phyloP scores from a whole-genome alignment of 129 eudicot genomes.

The Centaurea solstitialis region DNA sequence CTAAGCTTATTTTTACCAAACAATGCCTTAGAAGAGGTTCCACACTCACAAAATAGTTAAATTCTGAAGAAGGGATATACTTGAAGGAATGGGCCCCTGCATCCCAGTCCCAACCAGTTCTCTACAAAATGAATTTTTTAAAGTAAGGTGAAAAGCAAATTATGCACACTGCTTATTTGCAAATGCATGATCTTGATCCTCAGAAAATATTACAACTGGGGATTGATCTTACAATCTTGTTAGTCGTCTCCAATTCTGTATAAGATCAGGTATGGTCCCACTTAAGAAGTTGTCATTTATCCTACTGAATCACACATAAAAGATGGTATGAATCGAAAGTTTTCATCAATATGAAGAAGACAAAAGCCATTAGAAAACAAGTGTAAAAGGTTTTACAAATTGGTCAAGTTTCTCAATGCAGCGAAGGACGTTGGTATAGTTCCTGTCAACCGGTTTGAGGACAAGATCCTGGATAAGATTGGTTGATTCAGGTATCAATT shows the following conservation, averaged over 20 bases:
- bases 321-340: not conserved
- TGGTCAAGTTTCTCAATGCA: slow-evolving; percentile 39
- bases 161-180: not conserved
- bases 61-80: slow-evolving; percentile 43
- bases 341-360: not conserved
- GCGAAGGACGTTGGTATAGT: slow-evolving; percentile 50
- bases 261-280: slow-evolving; percentile 56
- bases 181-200: not conserved
- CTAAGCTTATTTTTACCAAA: too few species aligned
- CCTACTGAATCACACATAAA: slow-evolving; percentile 48
- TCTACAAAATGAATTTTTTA: slow-evolving; percentile 33
- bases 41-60: slow-evolving; percentile 51
- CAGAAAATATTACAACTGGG: not conserved
- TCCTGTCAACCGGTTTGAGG: slow-evolving; percentile 59
- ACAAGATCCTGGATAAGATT: slow-evolving; percentile 45
- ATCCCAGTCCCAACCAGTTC: slow-evolving; percentile 68
- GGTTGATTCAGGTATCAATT: not conserved
- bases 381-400: slow-evolving; percentile 47
- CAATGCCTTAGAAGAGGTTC: not conserved
- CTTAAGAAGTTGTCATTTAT: slow-evolving; percentile 59
- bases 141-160: not conserved
- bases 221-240: slow-evolving; percentile 50
- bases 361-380: not conserved
- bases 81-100: slow-evolving; percentile 68
- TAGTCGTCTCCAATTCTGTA: slow-evolving; percentile 60